Base-by-base conservation (phyloP, 768 basidiomycete genomes). In the Mycena epipterygia region DNA sequence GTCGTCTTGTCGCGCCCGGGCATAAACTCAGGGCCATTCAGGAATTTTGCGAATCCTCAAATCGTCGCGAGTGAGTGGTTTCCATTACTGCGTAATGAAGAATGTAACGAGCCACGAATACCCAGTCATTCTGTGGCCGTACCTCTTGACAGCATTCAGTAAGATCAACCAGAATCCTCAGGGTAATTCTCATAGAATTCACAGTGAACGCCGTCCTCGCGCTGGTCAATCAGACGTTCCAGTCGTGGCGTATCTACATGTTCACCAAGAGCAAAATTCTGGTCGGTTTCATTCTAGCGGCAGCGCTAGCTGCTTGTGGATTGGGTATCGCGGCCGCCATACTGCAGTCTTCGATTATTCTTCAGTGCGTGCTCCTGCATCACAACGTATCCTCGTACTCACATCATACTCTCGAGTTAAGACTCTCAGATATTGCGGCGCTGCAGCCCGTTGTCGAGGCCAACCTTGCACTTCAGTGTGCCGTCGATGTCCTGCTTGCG, bases 241-340 rank as follows among this genome's bases (percentile, higher is more conserved):
- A 66, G 42, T 56, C 55, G 1, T 66, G 55, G 52, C 64, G 64
- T 4, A 66, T 66, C 5, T 66, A 48, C 13, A n/a, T 23, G 1
- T 66, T 66, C 42, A 66, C 55, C 17, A 49, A 32, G 1, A 66
- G n/a, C 55, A 55, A 48, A 25, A 23, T 44, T 13, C 21, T 66
- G 27, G 14, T 16, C 12, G 39, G 35, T 3, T 8, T 23, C 8
- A 14, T 66, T 4, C 4, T 58, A 3, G 21, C 27, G 1, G 33
- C 13, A 19, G 64, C 53, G 27, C 53, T 66, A 1, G 64, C 30
- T 3, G 25, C 42, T 27, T 57, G 25, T 30, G 55, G 27, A 32
- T 48, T 35, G 14, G 64, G 55, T 12, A 4, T 66, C 53, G 41
- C 42, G 1, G 55, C 64, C 25, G 55, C 55, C 2, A 29, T 49